Evolutionary conservation across 768 basidiomycete species (phyloP).

Genomic region (Mycena rosella): DNA sequence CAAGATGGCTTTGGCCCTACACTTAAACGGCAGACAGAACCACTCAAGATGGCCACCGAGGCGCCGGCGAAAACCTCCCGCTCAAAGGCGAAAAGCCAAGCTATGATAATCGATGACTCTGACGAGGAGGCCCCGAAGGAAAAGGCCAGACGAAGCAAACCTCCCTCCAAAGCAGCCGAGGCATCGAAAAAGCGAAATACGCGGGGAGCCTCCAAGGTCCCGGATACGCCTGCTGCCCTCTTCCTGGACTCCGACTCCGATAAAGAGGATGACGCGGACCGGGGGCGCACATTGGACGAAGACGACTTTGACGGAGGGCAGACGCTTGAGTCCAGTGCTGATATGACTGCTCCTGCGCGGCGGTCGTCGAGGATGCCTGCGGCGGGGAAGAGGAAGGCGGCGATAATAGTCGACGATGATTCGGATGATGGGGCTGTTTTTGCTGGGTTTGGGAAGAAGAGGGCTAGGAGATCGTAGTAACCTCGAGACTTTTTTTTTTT

Average conservation of each 20-base stretch:
- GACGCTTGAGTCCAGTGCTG: slow-evolving; percentile 46
- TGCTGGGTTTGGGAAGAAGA: slow-evolving; percentile 61
- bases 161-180: slow-evolving; percentile 49
- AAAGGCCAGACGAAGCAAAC: slow-evolving; percentile 43
- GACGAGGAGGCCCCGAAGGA: slow-evolving; percentile 49
- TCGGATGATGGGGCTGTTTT: slow-evolving; percentile 82
- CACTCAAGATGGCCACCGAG: slow-evolving; percentile 29
- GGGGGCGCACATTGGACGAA: slow-evolving; percentile 25
- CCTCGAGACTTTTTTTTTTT: no score
- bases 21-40: slow-evolving; percentile 34
- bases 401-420: slow-evolving; percentile 69
- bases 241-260: slow-evolving; percentile 59
- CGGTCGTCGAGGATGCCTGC: slow-evolving; percentile 41
- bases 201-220: slow-evolving; percentile 29
- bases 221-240: slow-evolving; percentile 45
- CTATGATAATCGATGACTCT: slow-evolving; percentile 53
- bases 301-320: slow-evolving; percentile 39
- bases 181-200: slow-evolving; percentile 37
- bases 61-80: slow-evolving; percentile 40
- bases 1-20: slow-evolving; percentile 38
- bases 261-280: slow-evolving; percentile 42
- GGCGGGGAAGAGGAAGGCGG: slow-evolving; percentile 46
- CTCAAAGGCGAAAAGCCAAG: slow-evolving; percentile 38
- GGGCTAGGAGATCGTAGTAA: slow-evolving; percentile 10
- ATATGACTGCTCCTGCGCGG: slow-evolving; percentile 39